These are phyloP conservation scores for Scutellaria baicalensis DNA, from an alignment of 257 asterid species.

Conservation along the genomic window DNA sequence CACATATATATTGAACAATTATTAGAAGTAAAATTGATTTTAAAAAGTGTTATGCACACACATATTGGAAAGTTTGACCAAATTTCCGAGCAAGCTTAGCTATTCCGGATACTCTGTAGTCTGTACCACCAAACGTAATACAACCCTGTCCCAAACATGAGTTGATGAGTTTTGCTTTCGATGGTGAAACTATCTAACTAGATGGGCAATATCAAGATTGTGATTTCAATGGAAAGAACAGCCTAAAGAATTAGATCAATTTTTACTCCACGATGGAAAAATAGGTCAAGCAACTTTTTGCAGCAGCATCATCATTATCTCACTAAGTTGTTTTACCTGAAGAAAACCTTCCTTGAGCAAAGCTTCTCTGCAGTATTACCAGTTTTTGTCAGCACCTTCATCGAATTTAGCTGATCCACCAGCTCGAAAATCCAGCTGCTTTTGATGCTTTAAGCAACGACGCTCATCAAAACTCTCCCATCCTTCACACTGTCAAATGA, in stretches of 20 bases:
- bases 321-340: background rate
- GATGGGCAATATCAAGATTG: no score
- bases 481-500: slow-evolving; percentile 62
- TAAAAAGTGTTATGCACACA: no score
- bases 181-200: no score
- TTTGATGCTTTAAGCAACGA: slow-evolving; percentile 75
- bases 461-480: slow-evolving; percentile 88
- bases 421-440: slow-evolving; percentile 84
- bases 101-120: no score
- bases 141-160: no score
- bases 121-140: no score
- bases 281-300: background rate
- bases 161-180: no score
- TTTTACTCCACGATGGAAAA: background rate
- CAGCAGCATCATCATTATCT: background rate
- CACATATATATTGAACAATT: no score
- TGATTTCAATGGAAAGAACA: background rate
- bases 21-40: no score
- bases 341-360: slow-evolving; percentile 1
- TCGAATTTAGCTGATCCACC: slow-evolving; percentile 66
- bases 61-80: no score
- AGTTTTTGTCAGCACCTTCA: slow-evolving; percentile 90
- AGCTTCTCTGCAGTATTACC: slow-evolving; percentile 10
- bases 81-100: no score
- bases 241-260: background rate